Evolutionary conservation across 2,329 filamentous ascomycete genomes (phyloP).

Genomic region (Exophiala viscosa): DNA sequence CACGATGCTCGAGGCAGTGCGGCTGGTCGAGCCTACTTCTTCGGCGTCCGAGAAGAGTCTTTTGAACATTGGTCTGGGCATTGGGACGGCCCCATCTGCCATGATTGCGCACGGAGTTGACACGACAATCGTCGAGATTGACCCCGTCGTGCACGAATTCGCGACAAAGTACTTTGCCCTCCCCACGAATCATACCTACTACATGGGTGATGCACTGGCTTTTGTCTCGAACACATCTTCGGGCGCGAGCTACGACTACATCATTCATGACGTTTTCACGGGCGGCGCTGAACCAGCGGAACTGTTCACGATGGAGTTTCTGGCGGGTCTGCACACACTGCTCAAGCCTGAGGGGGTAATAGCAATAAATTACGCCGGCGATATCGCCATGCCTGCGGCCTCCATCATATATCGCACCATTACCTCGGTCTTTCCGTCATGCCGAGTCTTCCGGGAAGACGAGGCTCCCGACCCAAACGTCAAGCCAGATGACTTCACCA

Average conservation of each 20-base stretch:
- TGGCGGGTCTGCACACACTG: slow-evolving; percentile 65
- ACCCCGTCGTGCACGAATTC: slow-evolving; percentile 81
- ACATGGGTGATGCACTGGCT: slow-evolving; percentile 76
- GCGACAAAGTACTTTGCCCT: slow-evolving; percentile 79
- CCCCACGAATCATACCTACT: slow-evolving; percentile 69
- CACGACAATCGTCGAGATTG: slow-evolving; percentile 92
- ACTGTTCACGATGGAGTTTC: slow-evolving; percentile 83
- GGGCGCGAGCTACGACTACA: slow-evolving; percentile 70
- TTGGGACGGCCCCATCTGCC: slow-evolving; percentile 85
- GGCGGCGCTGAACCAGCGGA: slow-evolving; percentile 86
- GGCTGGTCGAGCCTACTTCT: slow-evolving; percentile 61
- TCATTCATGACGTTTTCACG: slow-evolving; percentile 95
- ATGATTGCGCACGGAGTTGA: slow-evolving; percentile 83
- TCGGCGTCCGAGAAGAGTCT: slow-evolving; percentile 47
- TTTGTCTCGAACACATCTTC: slow-evolving; percentile 49
- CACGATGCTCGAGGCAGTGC: slow-evolving; percentile 86
- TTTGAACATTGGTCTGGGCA: slow-evolving; percentile 84
- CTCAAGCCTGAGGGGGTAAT: slow-evolving; percentile 76
- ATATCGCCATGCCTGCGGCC: slow-evolving; percentile 72
- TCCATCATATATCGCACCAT: slow-evolving; percentile 80
- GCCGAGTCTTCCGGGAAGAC: slow-evolving; percentile 83
- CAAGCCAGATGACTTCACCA: slow-evolving; percentile 69
- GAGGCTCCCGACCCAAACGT: slow-evolving; percentile 48
- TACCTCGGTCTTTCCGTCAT: slow-evolving; percentile 75
- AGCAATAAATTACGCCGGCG: slow-evolving; percentile 95